Percentiles rank a stretch among this genome's conserved stretches.
Conservation (phyloP, 495 filamentous ascomycete species). For the Hypoxylon fuscum region DNA sequence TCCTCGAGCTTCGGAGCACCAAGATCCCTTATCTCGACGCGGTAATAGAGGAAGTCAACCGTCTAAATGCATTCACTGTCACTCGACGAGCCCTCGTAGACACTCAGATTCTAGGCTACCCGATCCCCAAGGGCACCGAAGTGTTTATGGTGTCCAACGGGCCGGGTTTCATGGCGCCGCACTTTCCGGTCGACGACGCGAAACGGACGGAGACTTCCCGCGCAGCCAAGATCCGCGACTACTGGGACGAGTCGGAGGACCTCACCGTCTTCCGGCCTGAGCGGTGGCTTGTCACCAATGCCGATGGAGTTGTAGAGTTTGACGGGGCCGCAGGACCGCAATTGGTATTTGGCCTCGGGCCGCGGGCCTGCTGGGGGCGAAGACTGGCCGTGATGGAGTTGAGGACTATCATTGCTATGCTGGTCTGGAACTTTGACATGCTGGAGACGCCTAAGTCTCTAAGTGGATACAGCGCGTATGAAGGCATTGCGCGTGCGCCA, state of each 20-base stretch:
- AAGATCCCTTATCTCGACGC: slow-evolving; percentile 50
- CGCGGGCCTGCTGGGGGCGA: slow-evolving; percentile 49
- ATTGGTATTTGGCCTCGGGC: slow-evolving; percentile 45
- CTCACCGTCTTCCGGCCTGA: slow-evolving; percentile 44
- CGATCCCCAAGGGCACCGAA: slow-evolving; percentile 47
- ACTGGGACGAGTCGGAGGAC: slow-evolving; percentile 32
- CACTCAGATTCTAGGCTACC: slow-evolving; percentile 43
- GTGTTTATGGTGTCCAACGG: slow-evolving; percentile 40
- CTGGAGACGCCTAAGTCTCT: not conserved
- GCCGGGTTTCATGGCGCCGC: slow-evolving; percentile 23
- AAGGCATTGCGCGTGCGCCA: too few relatives aligned
- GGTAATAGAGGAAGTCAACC: slow-evolving; percentile 49
- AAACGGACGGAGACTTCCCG: slow-evolving; percentile 24
- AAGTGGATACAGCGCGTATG: not conserved
- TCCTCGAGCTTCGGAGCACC: not conserved
- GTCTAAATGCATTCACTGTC: slow-evolving; percentile 25
- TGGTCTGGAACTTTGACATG: slow-evolving; percentile 53
- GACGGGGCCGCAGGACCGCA: slow-evolving; percentile 44
- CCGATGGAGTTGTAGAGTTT: slow-evolving; percentile 35
- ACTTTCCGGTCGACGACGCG: slow-evolving; percentile 15
- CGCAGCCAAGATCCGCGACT: slow-evolving; percentile 14
- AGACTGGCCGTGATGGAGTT: slow-evolving; percentile 48
- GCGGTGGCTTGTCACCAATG: slow-evolving; percentile 40
- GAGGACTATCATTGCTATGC: slow-evolving; percentile 39
- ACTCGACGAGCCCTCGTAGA: slow-evolving; percentile 40